Evolutionary conservation across 768 basidiomycete genomes (phyloP).

Genomic region (Terana coerulea): DNA sequence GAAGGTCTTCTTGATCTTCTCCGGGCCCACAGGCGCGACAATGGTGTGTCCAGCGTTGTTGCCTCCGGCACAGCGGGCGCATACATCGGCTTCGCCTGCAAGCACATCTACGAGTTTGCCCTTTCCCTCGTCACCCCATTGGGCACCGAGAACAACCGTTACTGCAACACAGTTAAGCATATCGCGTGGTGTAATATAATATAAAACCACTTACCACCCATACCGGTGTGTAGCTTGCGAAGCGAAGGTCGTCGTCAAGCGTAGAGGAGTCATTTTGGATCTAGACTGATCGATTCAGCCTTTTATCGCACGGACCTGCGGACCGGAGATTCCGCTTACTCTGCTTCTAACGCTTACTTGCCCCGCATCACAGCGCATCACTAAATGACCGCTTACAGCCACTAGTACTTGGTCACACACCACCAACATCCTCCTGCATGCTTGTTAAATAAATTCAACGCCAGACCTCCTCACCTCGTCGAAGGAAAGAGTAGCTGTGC

Average conservation of each 20-base stretch:
- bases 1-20: slow-evolving; percentile 75
- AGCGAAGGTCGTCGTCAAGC: background rate
- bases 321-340: background rate
- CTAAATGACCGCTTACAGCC: background rate
- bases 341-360: background rate
- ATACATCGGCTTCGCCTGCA: slow-evolving; percentile 84
- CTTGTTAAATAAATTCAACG: background rate
- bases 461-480: background rate
- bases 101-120: slow-evolving; percentile 98
- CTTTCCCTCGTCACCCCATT: slow-evolving; percentile 94
- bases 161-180: slow-evolving; percentile 37
- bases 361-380: background rate
- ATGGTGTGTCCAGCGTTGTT: slow-evolving; percentile 99
- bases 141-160: slow-evolving; percentile 79
- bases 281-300: too few species aligned
- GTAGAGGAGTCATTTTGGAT: slow-evolving; percentile 7
- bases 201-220: too few species aligned
- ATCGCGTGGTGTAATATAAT: too few species aligned
- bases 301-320: background rate
- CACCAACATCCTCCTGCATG: background rate
- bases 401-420: background rate
- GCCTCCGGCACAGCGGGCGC: slow-evolving; percentile 95
- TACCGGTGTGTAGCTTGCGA: background rate
- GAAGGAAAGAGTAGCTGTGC: background rate
- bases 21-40: slow-evolving; percentile 69